Percentiles rank a stretch among this genome's conserved stretches.
Conservation (phyloP, 345 rosid genomes). For the Populus davidiana region DNA sequence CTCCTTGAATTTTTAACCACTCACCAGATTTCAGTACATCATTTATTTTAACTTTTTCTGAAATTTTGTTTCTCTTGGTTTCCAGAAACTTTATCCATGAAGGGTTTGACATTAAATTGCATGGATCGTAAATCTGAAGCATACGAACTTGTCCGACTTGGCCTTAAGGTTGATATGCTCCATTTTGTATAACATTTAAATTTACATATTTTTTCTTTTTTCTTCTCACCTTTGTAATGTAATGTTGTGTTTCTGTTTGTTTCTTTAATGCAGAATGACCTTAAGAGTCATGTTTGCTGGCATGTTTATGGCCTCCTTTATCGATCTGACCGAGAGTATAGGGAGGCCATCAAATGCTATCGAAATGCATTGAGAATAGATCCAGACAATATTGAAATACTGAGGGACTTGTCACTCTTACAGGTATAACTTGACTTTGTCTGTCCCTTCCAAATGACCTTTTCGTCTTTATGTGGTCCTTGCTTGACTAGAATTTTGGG, state of each 20-base stretch:
- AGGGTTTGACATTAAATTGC: constrained; percentile 94
- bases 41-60: not conserved
- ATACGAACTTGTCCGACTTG: constrained; percentile 92
- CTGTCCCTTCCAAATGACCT: not conserved
- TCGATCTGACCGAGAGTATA: constrained; percentile 97
- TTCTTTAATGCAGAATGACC: constrained; percentile 75
- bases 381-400: constrained; percentile 96
- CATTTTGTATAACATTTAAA: not conserved
- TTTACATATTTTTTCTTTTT: not conserved
- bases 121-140: constrained; percentile 99
- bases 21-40: not conserved
- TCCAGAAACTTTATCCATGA: constrained; percentile 96
- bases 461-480: not conserved
- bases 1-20: not conserved
- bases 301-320: constrained; percentile 97
- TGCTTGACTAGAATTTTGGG: not conserved
- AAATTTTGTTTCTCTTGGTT: constrained; percentile 11
- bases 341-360: constrained; percentile 98
- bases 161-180: constrained; percentile 66
- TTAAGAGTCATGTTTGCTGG: constrained; percentile 99
- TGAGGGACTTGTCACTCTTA: constrained; percentile 88
- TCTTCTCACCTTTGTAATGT: not conserved
- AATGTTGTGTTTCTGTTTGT: constrained; percentile 15
- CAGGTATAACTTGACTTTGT: constrained; percentile 49
- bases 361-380: constrained; percentile 91